Percentiles rank a stretch among this genome's conserved stretches.
phyloP scores from a whole-genome alignment of 2,329 filamentous ascomycete species.

The Cryphonectria nitschkei region DNA sequence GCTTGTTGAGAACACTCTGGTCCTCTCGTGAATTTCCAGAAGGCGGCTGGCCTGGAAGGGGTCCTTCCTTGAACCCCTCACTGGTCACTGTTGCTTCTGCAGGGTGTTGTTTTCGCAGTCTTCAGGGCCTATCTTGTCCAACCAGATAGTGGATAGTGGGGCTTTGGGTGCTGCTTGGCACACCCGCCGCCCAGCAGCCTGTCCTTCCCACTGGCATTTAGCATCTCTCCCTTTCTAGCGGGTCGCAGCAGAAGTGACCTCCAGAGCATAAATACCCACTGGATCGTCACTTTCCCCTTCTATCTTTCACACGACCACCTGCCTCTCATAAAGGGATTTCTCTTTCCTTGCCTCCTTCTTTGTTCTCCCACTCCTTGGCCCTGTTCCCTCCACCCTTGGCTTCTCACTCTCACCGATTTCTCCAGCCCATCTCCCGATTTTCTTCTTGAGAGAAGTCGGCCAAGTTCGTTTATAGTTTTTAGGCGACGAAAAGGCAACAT shows the following conservation, averaged over 20 bases:
- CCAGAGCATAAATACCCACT: conserved; percentile 28
- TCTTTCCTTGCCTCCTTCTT: conserved; percentile 14
- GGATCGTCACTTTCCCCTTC: conserved; percentile 14
- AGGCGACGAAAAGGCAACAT: conserved; percentile 15
- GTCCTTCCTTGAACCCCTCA: neutral
- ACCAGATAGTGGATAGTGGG: conserved; percentile 27
- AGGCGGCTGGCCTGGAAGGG: neutral
- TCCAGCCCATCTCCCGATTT: neutral
- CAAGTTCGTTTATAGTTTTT: conserved; percentile 1
- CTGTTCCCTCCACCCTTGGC: conserved; percentile 7
- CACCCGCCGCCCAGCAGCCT: conserved; percentile 11
- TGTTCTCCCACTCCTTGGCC: conserved; percentile 16
- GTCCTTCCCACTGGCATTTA: conserved; percentile 21
- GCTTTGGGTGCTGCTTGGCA: conserved; percentile 13
- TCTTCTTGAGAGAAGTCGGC: neutral
- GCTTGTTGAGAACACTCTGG: neutral
- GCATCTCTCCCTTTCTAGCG: conserved; percentile 5
- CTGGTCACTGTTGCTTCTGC: neutral
- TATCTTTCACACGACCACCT: conserved; percentile 9
- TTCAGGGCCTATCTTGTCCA: conserved; percentile 11
- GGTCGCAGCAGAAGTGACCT: conserved; percentile 11
- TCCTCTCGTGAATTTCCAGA: neutral
- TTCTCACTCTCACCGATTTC: neutral
- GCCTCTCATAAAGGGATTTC: neutral
- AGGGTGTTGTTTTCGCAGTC: neutral